Percentiles rank a stretch among this genome's conserved stretches.
These are phyloP conservation scores for Tetrapisispora pingtungensis DNA, from an alignment of 805 yeast genomes.

Conservation along the genomic window DNA sequence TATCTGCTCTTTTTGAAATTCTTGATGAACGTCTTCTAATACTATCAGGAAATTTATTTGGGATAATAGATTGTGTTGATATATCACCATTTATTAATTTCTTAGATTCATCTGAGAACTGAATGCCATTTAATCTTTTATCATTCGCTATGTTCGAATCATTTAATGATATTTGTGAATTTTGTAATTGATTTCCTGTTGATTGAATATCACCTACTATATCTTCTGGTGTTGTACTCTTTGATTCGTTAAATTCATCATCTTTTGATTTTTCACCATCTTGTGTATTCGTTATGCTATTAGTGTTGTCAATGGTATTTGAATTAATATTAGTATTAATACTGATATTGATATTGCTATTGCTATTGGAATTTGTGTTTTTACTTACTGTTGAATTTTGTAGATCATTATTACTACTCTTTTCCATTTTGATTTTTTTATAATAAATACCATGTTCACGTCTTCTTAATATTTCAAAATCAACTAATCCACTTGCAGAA, in stretches of 20 bases:
- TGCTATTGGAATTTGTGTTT: background rate
- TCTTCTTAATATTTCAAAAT: slow-evolving; percentile 20
- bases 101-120: background rate
- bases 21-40: slow-evolving; percentile 20
- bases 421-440: slow-evolving; percentile 12
- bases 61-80: slow-evolving; percentile 8
- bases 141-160: background rate
- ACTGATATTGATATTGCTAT: background rate
- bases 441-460: slow-evolving; percentile 22
- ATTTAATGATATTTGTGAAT: background rate
- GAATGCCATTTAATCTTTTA: background rate
- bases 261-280: background rate
- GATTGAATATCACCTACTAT: background rate
- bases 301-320: too few species aligned
- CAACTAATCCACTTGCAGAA: slow-evolving; percentile 27
- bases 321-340: background rate
- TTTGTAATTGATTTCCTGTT: background rate
- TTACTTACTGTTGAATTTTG: background rate
- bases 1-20: slow-evolving; percentile 6
- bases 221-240: background rate
- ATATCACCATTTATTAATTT: slow-evolving; percentile 8
- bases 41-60: slow-evolving; percentile 3
- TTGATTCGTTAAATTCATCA: background rate
- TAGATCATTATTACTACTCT: background rate
- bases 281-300: background rate